These are phyloP conservation scores for Chalara sp. DNA, from an alignment of 2,329 filamentous ascomycete species.

Conservation along the genomic window DNA sequence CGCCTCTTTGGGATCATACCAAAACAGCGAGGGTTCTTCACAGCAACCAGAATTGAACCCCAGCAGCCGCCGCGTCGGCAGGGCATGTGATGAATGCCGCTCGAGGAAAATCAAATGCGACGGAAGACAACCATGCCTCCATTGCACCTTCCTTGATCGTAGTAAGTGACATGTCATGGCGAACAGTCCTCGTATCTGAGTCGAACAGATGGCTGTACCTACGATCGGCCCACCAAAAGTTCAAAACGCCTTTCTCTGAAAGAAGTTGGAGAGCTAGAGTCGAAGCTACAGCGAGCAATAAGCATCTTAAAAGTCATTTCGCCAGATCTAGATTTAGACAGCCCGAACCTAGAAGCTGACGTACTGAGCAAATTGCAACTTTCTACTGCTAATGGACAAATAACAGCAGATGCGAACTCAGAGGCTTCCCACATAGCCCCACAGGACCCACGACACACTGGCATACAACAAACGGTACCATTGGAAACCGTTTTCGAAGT, in stretches of 20 bases:
- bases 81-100: conserved; percentile 5
- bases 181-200: neutral
- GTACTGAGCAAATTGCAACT: conserved; percentile 46
- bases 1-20: neutral
- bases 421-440: conserved; percentile 46
- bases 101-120: conserved; percentile 4
- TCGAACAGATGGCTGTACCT: conserved; percentile 16
- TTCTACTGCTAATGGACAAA: conserved; percentile 52
- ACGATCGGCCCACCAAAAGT: conserved; percentile 1
- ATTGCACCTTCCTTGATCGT: neutral
- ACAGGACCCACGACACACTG: conserved; percentile 54
- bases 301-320: conserved; percentile 52
- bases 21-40: neutral
- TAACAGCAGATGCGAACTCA: neutral
- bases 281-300: conserved; percentile 57
- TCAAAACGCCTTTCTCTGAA: conserved; percentile 3
- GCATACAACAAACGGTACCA: conserved; percentile 58
- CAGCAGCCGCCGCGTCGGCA: conserved; percentile 1
- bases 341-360: conserved; percentile 70
- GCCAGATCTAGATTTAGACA: conserved; percentile 63
- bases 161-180: neutral
- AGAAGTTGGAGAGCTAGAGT: conserved; percentile 59
- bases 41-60: conserved; percentile 1
- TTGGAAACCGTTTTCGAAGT: conserved; percentile 90
- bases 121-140: conserved; percentile 2